Evolutionary conservation across 306 rosid genomes (phyloP).

Genomic region (Corylus avellana): DNA sequence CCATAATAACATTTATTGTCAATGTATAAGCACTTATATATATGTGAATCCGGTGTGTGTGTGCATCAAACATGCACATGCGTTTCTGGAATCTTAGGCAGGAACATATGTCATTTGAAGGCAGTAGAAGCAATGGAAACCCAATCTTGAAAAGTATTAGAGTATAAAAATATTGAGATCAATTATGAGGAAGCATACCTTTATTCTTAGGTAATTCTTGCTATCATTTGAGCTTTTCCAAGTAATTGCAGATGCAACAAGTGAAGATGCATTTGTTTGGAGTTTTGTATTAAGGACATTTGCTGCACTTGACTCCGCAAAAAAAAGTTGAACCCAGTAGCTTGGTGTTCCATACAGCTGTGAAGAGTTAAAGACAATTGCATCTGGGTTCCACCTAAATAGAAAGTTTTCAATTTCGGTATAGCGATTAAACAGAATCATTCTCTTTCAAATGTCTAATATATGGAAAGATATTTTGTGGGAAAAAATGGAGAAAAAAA

Average conservation of each 20-base stretch:
- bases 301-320: slow-evolving; percentile 78
- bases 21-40: background rate
- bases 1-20: background rate
- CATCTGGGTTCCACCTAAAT: slow-evolving; percentile 89
- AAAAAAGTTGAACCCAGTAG: slow-evolving; percentile 82
- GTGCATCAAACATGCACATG: too few relatives aligned
- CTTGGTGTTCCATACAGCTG: slow-evolving; percentile 88
- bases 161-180: background rate
- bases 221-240: slow-evolving; percentile 39
- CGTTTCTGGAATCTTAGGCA: too few relatives aligned
- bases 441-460: background rate
- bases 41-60: too few relatives aligned
- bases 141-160: background rate
- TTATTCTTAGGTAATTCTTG: slow-evolving; percentile 49
- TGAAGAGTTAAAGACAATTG: slow-evolving; percentile 81
- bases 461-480: background rate
- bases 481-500: background rate
- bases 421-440: slow-evolving; percentile 7
- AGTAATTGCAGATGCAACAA: slow-evolving; percentile 68
- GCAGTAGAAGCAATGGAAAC: background rate
- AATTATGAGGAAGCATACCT: slow-evolving; percentile 41
- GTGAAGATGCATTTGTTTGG: slow-evolving; percentile 34
- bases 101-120: too few relatives aligned
- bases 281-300: slow-evolving; percentile 62
- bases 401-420: slow-evolving; percentile 27